phyloP scores from a whole-genome alignment of 73 alveolate genomes.

The Stentor roeselii region DNA sequence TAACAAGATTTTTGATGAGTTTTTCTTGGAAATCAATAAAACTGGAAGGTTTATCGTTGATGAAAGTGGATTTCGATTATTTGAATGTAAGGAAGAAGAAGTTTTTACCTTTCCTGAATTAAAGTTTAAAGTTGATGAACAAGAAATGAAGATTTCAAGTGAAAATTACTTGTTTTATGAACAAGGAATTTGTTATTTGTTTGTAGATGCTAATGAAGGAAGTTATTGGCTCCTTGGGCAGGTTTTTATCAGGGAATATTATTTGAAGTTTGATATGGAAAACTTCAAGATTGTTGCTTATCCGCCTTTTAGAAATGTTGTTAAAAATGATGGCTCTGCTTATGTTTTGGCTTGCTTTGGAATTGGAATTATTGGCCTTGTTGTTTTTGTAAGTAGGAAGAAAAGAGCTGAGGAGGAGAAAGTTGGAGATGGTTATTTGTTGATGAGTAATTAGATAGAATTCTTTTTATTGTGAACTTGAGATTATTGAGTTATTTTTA shows the following conservation, averaged over 20 bases:
- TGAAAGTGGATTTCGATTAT: neutral
- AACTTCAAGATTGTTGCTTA: too few species aligned
- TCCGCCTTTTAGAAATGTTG: too few species aligned
- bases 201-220: neutral
- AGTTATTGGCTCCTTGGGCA: conserved; percentile 44
- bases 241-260: conserved; percentile 37
- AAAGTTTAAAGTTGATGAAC: neutral
- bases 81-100: neutral
- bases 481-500: too few species aligned
- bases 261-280: conserved; percentile 35
- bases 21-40: neutral
- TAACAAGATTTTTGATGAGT: neutral
- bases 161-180: neutral
- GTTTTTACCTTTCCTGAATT: neutral
- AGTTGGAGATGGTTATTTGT: too few species aligned
- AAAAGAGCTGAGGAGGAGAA: too few species aligned
- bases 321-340: too few species aligned
- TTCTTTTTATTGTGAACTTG: too few species aligned
- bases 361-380: too few species aligned
- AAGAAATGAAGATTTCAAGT: neutral
- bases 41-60: neutral
- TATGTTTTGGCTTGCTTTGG: too few species aligned
- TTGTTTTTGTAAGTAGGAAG: too few species aligned
- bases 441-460: too few species aligned
- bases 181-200: neutral